Base-by-base conservation (phyloP, 805 yeast genomes). In the Saturnispora silvae region DNA sequence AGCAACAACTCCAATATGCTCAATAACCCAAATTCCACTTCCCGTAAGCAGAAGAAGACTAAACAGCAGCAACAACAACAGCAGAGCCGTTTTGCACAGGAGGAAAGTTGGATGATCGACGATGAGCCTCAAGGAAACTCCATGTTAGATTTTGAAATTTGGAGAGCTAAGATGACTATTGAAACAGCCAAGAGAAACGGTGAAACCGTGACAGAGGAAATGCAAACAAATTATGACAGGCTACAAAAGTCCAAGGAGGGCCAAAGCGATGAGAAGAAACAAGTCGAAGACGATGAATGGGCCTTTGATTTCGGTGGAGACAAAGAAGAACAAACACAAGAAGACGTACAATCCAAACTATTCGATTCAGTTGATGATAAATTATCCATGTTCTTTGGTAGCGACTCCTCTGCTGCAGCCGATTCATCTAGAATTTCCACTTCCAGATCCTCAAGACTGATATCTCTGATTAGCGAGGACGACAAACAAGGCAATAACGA, bases 71-170 rank as follows among this genome's bases (percentile, higher is more conserved):
- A 49, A 26, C 54, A 17, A 16, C 31, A 35, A 6, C n/a, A n/a
- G n/a, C n/a, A n/a, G n/a, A n/a, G n/a, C n/a, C n/a, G n/a, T n/a
- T n/a, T n/a, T n/a, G n/a, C n/a, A n/a, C 26, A 36, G 4, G 41
- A 31, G 17, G 38, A 33, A 8, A 54, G 50, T 5, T 60, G 65
- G 65, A 50, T 61, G 58, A 27, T 51, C 43, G 53, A 61, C 49
- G 49, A 66, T 54, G 54, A 50, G 28, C 56, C 58, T 14, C 42
- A 50, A 57, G 78, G 78, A 16, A 68, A 64, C 37, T 66, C 77
- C 0, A 69, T 70, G 3, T 68, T 68, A 37, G 80, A 74, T 43
- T 74, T 73, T 46, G 81, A 74, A 49, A 64, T 60, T 42, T 74
- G 80, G 80, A 71, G 72, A 51, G 53, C 65, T 34, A 63, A 61